These are phyloP conservation scores for Breynia disticha DNA, from an alignment of 441 rosid genomes.

Conservation along the genomic window DNA sequence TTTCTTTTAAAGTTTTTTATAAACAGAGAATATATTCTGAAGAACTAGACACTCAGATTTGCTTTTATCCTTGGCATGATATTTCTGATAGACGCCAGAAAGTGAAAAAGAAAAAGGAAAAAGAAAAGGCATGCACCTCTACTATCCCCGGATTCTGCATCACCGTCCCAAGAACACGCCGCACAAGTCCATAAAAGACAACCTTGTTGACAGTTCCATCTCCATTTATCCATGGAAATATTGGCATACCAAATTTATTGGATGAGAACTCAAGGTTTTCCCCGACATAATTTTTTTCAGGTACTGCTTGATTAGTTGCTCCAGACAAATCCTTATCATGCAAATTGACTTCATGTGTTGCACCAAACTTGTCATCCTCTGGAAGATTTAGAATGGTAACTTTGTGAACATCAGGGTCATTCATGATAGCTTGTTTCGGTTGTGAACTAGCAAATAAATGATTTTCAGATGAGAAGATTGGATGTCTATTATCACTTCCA, in stretches of 20 bases:
- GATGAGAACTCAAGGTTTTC: constrained; percentile 24
- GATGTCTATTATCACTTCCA: constrained; percentile 24
- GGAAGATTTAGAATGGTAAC: constrained; percentile 90
- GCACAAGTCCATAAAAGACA: constrained; percentile 66
- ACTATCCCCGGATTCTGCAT: constrained; percentile 85
- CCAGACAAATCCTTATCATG: constrained; percentile 5
- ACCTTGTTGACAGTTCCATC: constrained; percentile 63
- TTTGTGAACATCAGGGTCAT: constrained; percentile 45
- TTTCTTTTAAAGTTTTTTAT: background rate
- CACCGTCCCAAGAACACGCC: constrained; percentile 72
- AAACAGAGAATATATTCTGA: background rate
- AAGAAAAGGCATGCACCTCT: constrained; percentile 47
- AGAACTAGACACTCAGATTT: background rate
- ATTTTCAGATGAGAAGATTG: constrained; percentile 25
- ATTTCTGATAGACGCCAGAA: background rate
- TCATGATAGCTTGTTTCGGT: constrained; percentile 16
- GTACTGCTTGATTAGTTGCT: constrained; percentile 4
- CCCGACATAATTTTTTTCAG: constrained; percentile 18
- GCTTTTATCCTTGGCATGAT: background rate
- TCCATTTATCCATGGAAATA: constrained; percentile 90
- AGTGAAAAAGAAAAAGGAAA: background rate
- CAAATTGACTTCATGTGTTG: constrained; percentile 26
- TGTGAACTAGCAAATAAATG: constrained; percentile 22
- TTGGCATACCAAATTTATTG: constrained; percentile 39
- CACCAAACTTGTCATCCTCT: constrained; percentile 31